Conservation (phyloP, 768 basidiomycete species). For the Pulveroboletus ravenelii region DNA sequence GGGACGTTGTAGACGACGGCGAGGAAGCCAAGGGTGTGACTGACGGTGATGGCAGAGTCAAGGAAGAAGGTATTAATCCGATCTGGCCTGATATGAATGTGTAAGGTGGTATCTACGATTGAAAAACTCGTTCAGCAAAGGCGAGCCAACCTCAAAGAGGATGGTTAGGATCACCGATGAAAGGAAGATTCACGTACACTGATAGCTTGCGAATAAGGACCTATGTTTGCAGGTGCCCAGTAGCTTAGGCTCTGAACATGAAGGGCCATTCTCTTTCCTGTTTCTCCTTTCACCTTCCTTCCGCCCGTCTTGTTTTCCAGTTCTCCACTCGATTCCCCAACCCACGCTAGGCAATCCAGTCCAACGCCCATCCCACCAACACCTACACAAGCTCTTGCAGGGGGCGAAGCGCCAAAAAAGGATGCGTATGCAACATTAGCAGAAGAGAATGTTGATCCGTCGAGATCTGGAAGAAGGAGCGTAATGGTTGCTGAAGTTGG, state of each 20-base stretch:
- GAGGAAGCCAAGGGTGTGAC: not conserved
- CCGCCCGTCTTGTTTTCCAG: constrained; percentile 9
- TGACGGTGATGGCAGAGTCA: constrained; percentile 61
- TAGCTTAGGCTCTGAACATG: constrained; percentile 97
- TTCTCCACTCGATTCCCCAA: constrained; percentile 9
- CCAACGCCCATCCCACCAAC: constrained; percentile 58
- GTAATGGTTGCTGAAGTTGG: constrained; percentile 57
- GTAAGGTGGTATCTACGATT: constrained; percentile 58
- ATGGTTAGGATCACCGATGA: not conserved
- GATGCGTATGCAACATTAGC: constrained; percentile 77
- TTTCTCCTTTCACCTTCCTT: constrained; percentile 25
- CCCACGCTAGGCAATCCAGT: constrained; percentile 81
- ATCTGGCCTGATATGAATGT: constrained; percentile 96
- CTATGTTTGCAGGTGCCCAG: constrained; percentile 99
- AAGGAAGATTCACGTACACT: constrained; percentile 44
- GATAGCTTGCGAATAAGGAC: constrained; percentile 95
- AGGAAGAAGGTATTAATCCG: constrained; percentile 72
- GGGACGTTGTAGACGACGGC: constrained; percentile 52
- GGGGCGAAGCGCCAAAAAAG: constrained; percentile 89
- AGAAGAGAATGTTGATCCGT: constrained; percentile 52
- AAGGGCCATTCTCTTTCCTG: constrained; percentile 54
- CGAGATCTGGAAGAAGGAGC: constrained; percentile 77
- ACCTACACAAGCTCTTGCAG: constrained; percentile 90
- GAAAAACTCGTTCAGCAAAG: not conserved
- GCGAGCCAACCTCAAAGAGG: not conserved